phyloP scores from a whole-genome alignment of 2,329 filamentous ascomycete species.

The Ophioceras dolichostomum region DNA sequence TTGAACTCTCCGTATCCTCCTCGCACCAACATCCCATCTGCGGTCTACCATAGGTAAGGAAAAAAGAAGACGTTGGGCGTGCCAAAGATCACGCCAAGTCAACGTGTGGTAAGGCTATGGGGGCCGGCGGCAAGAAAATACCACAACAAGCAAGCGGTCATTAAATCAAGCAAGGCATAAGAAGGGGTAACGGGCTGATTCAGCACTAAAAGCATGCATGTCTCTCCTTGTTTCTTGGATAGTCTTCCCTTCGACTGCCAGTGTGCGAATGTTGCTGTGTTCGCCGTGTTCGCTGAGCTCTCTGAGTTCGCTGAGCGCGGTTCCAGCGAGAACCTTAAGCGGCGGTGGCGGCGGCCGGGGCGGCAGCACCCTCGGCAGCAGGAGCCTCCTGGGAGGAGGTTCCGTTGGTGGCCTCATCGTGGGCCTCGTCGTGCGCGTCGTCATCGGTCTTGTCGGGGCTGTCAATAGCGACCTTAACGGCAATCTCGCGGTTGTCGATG shows the following conservation, averaged over 20 bases:
- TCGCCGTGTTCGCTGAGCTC: too few species aligned
- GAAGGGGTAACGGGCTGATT: too few species aligned
- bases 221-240: too few species aligned
- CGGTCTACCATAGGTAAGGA: conserved; percentile 11
- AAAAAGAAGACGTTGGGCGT: conserved; percentile 10
- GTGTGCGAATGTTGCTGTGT: too few species aligned
- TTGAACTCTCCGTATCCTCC: conserved; percentile 13
- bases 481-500: conserved; percentile 96
- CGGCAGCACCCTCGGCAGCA: conserved; percentile 35
- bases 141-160: conserved; percentile 1
- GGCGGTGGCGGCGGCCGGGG: conserved; percentile 19
- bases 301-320: too few species aligned
- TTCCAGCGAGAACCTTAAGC: too few species aligned
- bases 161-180: too few species aligned
- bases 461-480: conserved; percentile 99
- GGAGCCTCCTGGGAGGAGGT: conserved; percentile 47
- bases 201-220: too few species aligned
- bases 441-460: conserved; percentile 93
- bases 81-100: conserved; percentile 17
- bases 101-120: conserved; percentile 17
- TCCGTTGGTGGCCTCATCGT: conserved; percentile 30
- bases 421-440: conserved; percentile 47
- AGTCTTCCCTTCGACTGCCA: too few species aligned
- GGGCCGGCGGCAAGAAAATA: too few species aligned
- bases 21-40: conserved; percentile 8